Conservation (phyloP, 176 grass and related monocot species). For the Musa schizocarpa region DNA sequence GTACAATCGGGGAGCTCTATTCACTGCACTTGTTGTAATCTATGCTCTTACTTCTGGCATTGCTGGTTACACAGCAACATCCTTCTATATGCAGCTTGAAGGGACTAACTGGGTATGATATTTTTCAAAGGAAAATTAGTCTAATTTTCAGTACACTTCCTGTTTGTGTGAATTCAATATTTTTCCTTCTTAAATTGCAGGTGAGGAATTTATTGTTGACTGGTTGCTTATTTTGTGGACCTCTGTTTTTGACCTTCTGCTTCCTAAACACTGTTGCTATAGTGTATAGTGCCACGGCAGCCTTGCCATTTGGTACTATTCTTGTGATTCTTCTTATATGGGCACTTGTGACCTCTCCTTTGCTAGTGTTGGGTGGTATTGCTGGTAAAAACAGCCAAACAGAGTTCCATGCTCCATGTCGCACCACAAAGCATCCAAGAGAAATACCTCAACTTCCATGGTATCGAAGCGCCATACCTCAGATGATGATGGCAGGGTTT, state of each 20-base stretch:
- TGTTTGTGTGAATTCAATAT: constrained; percentile 2
- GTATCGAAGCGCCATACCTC: constrained; percentile 77
- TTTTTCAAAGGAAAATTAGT: not conserved
- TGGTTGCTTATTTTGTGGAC: constrained; percentile 82
- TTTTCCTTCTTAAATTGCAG: constrained; percentile 41
- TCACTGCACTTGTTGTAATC: constrained; percentile 91
- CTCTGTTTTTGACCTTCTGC: constrained; percentile 86
- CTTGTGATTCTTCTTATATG: constrained; percentile 91
- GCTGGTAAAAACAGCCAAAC: constrained; percentile 90
- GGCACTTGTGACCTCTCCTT: constrained; percentile 78
- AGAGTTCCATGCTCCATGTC: constrained; percentile 73
- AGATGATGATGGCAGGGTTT: constrained; percentile 96
- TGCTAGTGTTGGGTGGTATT: constrained; percentile 82
- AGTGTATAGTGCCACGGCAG: constrained; percentile 76
- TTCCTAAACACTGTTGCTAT: constrained; percentile 95
- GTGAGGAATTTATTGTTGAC: constrained; percentile 88
- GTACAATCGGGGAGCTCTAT: constrained; percentile 87
- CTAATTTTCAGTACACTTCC: not conserved
- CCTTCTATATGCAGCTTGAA: constrained; percentile 85
- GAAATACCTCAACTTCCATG: constrained; percentile 86
- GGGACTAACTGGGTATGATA: constrained; percentile 78
- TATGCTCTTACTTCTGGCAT: constrained; percentile 94
- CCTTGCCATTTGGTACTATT: constrained; percentile 87
- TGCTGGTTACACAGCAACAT: constrained; percentile 80
- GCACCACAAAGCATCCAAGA: constrained; percentile 81